Percentiles rank a stretch among this genome's conserved stretches.
Evolutionary conservation across 2,329 filamentous ascomycete genomes (phyloP).

Genomic region (Helminthosporium solani): DNA sequence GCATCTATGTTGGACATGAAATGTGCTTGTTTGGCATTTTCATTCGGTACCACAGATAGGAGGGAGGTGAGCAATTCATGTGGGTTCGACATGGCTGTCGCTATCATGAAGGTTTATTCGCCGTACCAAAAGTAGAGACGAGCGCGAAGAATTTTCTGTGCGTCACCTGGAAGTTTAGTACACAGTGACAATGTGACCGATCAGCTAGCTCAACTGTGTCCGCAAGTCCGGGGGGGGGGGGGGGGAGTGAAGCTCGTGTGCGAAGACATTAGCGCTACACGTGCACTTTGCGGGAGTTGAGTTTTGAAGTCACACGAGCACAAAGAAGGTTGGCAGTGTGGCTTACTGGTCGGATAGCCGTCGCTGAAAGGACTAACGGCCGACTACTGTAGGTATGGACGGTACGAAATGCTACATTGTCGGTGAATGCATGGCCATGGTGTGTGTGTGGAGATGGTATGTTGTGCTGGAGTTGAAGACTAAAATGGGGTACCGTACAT

Average conservation of each 20-base stretch:
- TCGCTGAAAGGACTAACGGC: background rate
- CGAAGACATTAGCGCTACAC: too few species aligned
- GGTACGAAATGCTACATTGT: background rate
- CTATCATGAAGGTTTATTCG: background rate
- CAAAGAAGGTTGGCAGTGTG: slow-evolving; percentile 2
- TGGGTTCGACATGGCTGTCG: background rate
- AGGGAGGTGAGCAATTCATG: too few species aligned
- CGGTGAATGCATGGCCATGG: background rate
- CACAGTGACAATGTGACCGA: slow-evolving; percentile 7
- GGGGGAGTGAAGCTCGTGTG: too few species aligned
- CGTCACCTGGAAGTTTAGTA: slow-evolving; percentile 8
- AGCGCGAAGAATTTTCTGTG: background rate
- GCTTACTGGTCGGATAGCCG: background rate
- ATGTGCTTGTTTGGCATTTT: too few species aligned
- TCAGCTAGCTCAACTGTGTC: slow-evolving; percentile 12
- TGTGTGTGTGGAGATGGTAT: too few species aligned
- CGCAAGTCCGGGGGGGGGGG: too few species aligned
- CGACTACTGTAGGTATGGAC: too few species aligned
- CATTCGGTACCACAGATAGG: too few species aligned
- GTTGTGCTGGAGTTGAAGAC: too few species aligned
- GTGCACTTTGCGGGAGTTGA: too few species aligned
- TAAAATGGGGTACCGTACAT: too few species aligned
- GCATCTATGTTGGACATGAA: too few species aligned
- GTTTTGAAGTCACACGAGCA: background rate
- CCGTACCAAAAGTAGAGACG: slow-evolving; percentile 1